Percentiles rank a stretch among this genome's conserved stretches.
phyloP scores from a whole-genome alignment of 257 asterid genomes.

The Henckelia pumila region DNA sequence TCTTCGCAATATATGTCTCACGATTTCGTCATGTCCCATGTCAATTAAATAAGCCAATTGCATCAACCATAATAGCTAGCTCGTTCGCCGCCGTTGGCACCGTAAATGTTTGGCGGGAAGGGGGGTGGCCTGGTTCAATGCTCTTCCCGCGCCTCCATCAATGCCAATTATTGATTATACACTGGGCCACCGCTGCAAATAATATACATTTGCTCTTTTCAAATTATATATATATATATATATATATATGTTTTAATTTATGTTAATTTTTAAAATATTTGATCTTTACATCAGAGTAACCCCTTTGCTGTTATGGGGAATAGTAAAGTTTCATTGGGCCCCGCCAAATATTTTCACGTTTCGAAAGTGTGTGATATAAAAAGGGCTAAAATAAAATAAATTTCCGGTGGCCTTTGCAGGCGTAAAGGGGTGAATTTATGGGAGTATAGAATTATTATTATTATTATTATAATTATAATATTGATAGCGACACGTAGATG shows the following conservation, averaged over 20 bases:
- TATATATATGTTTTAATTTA: too few species aligned
- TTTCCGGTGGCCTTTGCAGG: slow-evolving; percentile 25
- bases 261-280: too few species aligned
- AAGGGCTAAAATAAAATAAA: too few species aligned
- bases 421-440: slow-evolving; percentile 13
- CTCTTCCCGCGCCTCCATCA: slow-evolving; percentile 34
- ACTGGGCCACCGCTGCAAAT: neutral
- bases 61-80: slow-evolving; percentile 17
- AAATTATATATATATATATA: too few species aligned
- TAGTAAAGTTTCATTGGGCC: too few species aligned
- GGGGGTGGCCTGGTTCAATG: neutral
- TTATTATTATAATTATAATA: too few species aligned
- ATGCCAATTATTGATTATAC: too few species aligned
- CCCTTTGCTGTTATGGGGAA: too few species aligned
- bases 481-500: slow-evolving; percentile 18
- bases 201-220: too few species aligned
- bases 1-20: slow-evolving; percentile 12
- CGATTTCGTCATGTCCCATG: slow-evolving; percentile 25
- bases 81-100: neutral
- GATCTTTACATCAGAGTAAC: too few species aligned
- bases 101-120: slow-evolving; percentile 15
- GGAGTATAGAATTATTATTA: too few species aligned
- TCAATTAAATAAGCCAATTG: neutral
- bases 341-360: slow-evolving; percentile 1
- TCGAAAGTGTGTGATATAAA: too few species aligned